Evolutionary conservation across 305 asterid genomes (phyloP), one percentile per base, ranked within the genome.

Genomic region (Andrographis paniculata): DNA sequence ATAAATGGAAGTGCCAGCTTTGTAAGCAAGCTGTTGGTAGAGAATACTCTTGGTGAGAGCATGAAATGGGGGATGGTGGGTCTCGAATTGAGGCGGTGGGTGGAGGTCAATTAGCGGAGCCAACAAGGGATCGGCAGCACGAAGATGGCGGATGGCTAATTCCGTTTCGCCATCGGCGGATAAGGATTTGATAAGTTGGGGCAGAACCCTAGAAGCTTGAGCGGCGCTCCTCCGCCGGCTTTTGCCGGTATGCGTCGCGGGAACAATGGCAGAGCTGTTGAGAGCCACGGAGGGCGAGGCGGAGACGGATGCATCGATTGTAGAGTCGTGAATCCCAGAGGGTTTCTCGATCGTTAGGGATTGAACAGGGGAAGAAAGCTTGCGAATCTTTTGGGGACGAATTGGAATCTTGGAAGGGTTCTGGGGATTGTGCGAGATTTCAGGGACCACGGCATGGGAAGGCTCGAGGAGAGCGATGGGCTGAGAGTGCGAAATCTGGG

Each of bases 351-450:
- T 59, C 13, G 38, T 27, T 27, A 53, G 28, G 48, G 33, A 5
- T 16, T 43, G 20, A 9, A 68, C 4, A 28, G 64, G 31, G 23
- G 47, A 42, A 41, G 73, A 67, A 14, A 87, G 94, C 43, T 78
- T 83, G 11, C 96, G 81, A 55, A 87, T 80, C 53, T 87, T 87
- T 17, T 67, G 94, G 51, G 96, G 96, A 28, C 94, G 89, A 69
- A 87, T 87, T 42, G 94, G 96, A 41, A 83, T 87, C 68, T 87
- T 83, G 59, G 94, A 77, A 46, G 94, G 82, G 65, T 80, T 86
- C 39, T 81, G 71, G 45, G 77, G 59, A 24, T 59, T 66, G 2
- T 50, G 73, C 38, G 85, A 50, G 52, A 71, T 55, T 46, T 68
- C 70, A 13, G 65, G 6, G 46, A 56, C 53, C 48, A 60, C 9